Conservation (phyloP, 805 yeast genomes). For the Yarrowia alimentaria region DNA sequence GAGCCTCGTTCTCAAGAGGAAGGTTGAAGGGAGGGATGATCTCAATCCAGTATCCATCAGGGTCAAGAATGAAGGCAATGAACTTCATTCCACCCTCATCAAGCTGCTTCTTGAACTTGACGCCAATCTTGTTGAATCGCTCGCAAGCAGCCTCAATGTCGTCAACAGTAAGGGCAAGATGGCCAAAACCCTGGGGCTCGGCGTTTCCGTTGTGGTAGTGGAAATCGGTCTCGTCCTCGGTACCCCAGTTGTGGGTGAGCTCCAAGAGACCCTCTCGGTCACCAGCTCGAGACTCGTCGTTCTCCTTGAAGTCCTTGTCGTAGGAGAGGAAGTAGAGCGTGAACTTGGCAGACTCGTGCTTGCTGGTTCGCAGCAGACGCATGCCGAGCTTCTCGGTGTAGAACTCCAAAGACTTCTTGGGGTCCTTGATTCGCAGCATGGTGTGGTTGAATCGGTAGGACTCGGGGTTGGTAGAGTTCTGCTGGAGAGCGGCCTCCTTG, state of each 20-base stretch:
- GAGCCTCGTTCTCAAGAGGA: conserved; percentile 32
- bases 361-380: conserved; percentile 59
- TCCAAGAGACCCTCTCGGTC: conserved; percentile 72
- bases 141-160: conserved; percentile 57
- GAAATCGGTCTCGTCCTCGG: conserved; percentile 74
- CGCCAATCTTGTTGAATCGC: conserved; percentile 48
- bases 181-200: conserved; percentile 80
- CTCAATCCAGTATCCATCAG: conserved; percentile 87
- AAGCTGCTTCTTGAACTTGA: conserved; percentile 47
- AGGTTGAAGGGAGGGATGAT: conserved; percentile 49
- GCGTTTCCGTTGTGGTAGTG: conserved; percentile 82
- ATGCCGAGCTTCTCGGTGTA: conserved; percentile 79
- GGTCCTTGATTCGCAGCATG: conserved; percentile 91
- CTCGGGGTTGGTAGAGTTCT: conserved; percentile 34
- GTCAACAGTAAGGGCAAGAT: conserved; percentile 68
- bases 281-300: conserved; percentile 39
- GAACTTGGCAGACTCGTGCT: conserved; percentile 69
- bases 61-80: conserved; percentile 80
- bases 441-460: conserved; percentile 73
- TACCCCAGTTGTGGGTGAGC: conserved; percentile 94
- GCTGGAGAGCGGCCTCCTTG: conserved; percentile 44
- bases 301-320: conserved; percentile 44
- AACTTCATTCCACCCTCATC: conserved; percentile 51
- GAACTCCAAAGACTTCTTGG: conserved; percentile 68
- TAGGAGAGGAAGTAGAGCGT: conserved; percentile 84